phyloP scores from a whole-genome alignment of 768 basidiomycete species.

The Naganishia friedmannii region DNA sequence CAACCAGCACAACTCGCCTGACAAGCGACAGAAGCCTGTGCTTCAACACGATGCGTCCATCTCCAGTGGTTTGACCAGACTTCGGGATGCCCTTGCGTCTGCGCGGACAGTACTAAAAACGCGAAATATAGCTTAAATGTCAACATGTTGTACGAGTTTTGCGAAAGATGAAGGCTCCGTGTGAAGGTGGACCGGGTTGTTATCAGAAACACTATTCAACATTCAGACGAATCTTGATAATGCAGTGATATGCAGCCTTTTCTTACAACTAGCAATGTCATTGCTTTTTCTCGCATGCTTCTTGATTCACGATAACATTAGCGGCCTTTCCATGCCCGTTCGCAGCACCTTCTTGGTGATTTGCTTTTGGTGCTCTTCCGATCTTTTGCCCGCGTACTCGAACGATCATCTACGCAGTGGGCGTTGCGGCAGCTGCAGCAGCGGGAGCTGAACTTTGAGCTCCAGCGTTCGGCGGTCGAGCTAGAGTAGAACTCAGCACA shows the following conservation, averaged over 20 bases:
- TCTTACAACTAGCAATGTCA: neutral
- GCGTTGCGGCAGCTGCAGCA: neutral
- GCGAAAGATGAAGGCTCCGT: neutral
- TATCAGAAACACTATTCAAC: neutral
- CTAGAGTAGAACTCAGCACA: neutral
- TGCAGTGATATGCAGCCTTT: slow-evolving; percentile 5
- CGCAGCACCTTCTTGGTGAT: neutral
- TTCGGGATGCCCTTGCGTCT: neutral
- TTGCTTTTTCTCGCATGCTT: neutral
- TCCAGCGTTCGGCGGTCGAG: neutral
- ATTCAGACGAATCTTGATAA: neutral
- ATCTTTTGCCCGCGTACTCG: neutral
- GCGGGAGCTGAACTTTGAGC: neutral
- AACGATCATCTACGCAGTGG: neutral
- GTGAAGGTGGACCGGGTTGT: neutral
- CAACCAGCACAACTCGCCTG: neutral
- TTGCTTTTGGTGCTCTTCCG: neutral
- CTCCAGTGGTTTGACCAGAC: neutral
- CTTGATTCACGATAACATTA: neutral
- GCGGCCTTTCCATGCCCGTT: neutral
- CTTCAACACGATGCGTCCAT: neutral
- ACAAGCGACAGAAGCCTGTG: slow-evolving; percentile 7
- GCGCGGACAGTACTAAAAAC: slow-evolving; percentile 3
- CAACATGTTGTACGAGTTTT: neutral
- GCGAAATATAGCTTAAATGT: no score